Evolutionary conservation across 148 eudicot species (phyloP).

Genomic region (Vaccinium darrowii): DNA sequence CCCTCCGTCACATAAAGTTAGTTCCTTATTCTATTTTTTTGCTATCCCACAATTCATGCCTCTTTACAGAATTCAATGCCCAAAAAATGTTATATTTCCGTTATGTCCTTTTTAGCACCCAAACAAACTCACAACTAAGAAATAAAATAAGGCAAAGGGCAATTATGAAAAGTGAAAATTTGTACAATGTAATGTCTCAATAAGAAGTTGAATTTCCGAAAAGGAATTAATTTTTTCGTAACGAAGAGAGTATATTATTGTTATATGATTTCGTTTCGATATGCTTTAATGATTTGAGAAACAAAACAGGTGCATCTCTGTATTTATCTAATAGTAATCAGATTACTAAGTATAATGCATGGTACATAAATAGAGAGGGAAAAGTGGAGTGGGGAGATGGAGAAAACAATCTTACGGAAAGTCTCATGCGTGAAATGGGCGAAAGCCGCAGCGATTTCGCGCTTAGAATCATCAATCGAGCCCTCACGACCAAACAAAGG

Average conservation of each 20-base stretch:
- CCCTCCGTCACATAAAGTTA: not conserved
- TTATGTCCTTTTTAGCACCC: no score
- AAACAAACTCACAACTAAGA: no score
- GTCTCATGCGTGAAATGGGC: constrained; percentile 77
- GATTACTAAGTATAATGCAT: not conserved
- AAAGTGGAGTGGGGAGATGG: not conserved
- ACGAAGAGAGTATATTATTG: constrained; percentile 3
- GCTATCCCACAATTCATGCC: no score
- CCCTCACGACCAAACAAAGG: constrained; percentile 48
- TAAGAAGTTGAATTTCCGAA: no score
- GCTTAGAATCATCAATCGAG: constrained; percentile 41
- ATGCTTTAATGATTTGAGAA: not conserved
- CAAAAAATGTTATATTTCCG: no score
- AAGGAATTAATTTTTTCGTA: constrained; percentile 23
- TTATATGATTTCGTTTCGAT: constrained; percentile 16
- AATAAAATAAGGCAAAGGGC: no score
- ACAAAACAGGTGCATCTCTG: not conserved
- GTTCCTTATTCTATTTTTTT: no score
- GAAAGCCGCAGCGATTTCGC: constrained; percentile 69
- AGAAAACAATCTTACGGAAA: constrained; percentile 37
- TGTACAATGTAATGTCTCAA: no score
- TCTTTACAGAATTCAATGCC: not conserved
- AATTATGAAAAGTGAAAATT: no score
- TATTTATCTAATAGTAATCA: not conserved
- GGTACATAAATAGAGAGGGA: no score